Evolutionary conservation across 805 yeast genomes (phyloP).

Genomic region (Starmerella apis): DNA sequence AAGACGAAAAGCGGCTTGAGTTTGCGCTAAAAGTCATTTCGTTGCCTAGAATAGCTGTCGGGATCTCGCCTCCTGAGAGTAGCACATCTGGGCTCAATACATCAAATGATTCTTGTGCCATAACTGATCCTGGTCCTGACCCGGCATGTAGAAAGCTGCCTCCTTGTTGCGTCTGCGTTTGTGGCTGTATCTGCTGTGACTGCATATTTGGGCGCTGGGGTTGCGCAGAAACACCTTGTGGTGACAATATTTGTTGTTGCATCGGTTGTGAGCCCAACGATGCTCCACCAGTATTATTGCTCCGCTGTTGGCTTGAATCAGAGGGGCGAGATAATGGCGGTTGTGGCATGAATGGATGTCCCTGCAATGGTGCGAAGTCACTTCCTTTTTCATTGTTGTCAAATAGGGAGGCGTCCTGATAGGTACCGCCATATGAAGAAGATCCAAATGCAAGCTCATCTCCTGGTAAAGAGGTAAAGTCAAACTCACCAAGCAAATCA

Average conservation of each 20-base stretch:
- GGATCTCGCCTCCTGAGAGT: not conserved
- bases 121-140: not conserved
- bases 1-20: constrained; percentile 6
- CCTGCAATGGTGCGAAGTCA: not conserved
- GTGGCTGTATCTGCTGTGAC: not conserved
- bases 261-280: not conserved
- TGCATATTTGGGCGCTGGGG: not conserved
- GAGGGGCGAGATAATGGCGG: not conserved
- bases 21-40: constrained; percentile 5
- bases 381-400: not conserved
- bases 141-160: not conserved
- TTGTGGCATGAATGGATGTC: constrained; percentile 5
- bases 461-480: not conserved
- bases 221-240: too few relatives aligned
- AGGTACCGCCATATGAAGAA: not conserved
- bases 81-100: constrained; percentile 2
- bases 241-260: not conserved
- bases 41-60: not conserved
- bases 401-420: not conserved
- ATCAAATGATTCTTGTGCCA: not conserved
- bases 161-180: not conserved
- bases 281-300: not conserved
- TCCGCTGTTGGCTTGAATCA: not conserved
- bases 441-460: not conserved
- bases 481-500: constrained; percentile 17